Base-by-base conservation (phyloP, 352 stramenopile genomes). In the Pythium aristosporum region DNA sequence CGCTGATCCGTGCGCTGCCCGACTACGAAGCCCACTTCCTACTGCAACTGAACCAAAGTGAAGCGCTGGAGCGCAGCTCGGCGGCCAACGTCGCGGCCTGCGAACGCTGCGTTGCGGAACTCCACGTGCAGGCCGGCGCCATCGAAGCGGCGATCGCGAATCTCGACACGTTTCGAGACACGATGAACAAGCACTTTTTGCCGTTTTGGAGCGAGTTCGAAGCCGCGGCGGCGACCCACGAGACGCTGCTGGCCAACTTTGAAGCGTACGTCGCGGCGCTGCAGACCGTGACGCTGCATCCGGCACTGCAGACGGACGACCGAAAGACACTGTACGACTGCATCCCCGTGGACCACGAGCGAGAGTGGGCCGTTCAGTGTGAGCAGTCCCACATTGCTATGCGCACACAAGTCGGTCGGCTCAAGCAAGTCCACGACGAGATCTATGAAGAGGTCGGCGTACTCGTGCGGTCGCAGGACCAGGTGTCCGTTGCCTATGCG, bases 11-110 rank as follows among this genome's bases (percentile, higher is more conserved):
- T 8, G 87, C 87, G 15, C 57, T 96, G 30, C 82, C 76, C 23
- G 84, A 96, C 52, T 96, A 93, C 34, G 84, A 96, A 56, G 79
- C 78, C 25, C 80, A 92, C 42, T 96, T 96, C 54, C 80, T 91
- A 61, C 54, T 90, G 44, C 82, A 92, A 56, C 61, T 90, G 41
- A 78, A 76, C 57, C 80, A 94, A 44, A 91, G 85, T 51, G 69
- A 87, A 25, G 73, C 69, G 15, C 54, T 94, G 25, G 81, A 89
- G 57, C 78, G 71, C 11, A 75, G 73, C 25, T 83, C 76, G 7
- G 63, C 59, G 1, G 74, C 77, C 30, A 94, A 89, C 53, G 82
- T 90, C 57, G 61, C 47, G 2, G 72, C 72, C 9, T 89, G 82
- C 64, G 82, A 88, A 37, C 71, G 69, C 16, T 83, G 78, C 18